These are phyloP conservation scores for Halophytophthora polymorphica DNA, from an alignment of 352 stramenopile species.

Conservation along the genomic window DNA sequence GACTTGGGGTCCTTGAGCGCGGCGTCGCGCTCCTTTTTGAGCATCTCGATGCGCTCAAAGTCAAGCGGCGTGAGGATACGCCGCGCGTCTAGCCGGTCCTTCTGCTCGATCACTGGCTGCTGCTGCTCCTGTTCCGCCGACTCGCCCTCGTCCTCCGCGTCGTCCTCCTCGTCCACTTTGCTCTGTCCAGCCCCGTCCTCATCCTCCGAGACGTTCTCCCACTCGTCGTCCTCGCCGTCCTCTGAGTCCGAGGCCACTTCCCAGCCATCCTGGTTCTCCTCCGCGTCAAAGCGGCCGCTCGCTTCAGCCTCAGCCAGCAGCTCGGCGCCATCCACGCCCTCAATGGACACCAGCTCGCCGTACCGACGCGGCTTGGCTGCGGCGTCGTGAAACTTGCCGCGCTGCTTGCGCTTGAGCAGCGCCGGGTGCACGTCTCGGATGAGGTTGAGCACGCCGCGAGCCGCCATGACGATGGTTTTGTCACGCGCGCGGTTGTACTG, in stretches of 20 bases:
- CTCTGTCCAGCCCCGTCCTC: slow-evolving; percentile 48
- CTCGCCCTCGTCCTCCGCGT: slow-evolving; percentile 34
- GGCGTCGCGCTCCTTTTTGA: slow-evolving; percentile 87
- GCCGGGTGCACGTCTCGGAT: slow-evolving; percentile 94
- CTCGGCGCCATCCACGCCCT: slow-evolving; percentile 95
- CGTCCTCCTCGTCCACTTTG: slow-evolving; percentile 46
- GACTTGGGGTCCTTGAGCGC: slow-evolving; percentile 80
- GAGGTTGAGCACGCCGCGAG: slow-evolving; percentile 95
- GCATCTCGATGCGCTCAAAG: slow-evolving; percentile 88
- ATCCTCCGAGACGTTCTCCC: slow-evolving; percentile 66
- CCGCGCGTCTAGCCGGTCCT: slow-evolving; percentile 80
- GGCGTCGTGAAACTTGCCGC: slow-evolving; percentile 90
- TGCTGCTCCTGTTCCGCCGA: slow-evolving; percentile 52
- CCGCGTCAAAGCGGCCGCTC: slow-evolving; percentile 66
- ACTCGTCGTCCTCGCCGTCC: slow-evolving; percentile 67
- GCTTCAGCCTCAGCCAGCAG: slow-evolving; percentile 87
- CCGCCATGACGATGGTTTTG: slow-evolving; percentile 96
- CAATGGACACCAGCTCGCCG: slow-evolving; percentile 87
- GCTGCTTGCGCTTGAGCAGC: slow-evolving; percentile 96
- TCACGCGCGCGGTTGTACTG: slow-evolving; percentile 96
- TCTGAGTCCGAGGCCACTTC: slow-evolving; percentile 71
- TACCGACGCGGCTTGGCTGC: slow-evolving; percentile 86
- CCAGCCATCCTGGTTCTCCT: slow-evolving; percentile 84
- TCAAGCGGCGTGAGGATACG: slow-evolving; percentile 88
- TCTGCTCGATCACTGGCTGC: slow-evolving; percentile 39